A percentile compares a stretch with the other conserved stretches of the same genome.
phyloP scores from a whole-genome alignment of 805 yeast genomes.

The Blastobotrys mokoenaii region DNA sequence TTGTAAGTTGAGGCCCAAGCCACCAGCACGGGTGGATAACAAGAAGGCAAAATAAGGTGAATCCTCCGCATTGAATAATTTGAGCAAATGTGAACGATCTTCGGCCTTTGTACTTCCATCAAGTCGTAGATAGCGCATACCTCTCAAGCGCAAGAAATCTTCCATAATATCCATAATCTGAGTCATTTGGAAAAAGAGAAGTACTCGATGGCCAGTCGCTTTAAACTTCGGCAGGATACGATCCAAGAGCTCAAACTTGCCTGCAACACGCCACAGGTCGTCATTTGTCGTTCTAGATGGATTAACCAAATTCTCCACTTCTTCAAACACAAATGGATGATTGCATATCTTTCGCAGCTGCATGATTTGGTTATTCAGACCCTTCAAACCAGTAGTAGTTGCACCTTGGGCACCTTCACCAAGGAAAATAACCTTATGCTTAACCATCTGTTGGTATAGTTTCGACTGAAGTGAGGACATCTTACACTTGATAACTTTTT shows the following conservation, averaged over 20 bases:
- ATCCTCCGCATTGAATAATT: constrained; percentile 69
- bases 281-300: constrained; percentile 66
- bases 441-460: constrained; percentile 85
- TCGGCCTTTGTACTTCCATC: constrained; percentile 97
- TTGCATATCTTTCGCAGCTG: constrained; percentile 94
- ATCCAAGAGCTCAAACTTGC: constrained; percentile 88
- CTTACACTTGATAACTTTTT: constrained; percentile 88
- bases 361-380: constrained; percentile 91
- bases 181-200: constrained; percentile 96
- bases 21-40: constrained; percentile 95
- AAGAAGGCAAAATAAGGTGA: constrained; percentile 86
- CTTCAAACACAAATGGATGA: constrained; percentile 95
- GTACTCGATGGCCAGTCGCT: constrained; percentile 79
- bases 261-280: constrained; percentile 85
- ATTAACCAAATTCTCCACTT: constrained; percentile 74
- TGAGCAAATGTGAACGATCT: constrained; percentile 78
- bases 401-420: constrained; percentile 42
- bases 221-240: constrained; percentile 80
- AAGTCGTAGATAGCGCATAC: constrained; percentile 73
- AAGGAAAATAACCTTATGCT: constrained; percentile 69
- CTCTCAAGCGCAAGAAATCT: constrained; percentile 68
- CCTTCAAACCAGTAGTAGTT: constrained; percentile 50
- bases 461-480: constrained; percentile 78
- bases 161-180: constrained; percentile 99
- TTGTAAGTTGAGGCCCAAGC: constrained; percentile 88